Conservation (phyloP, 306 rosid genomes). For the Dryas drummondii region DNA sequence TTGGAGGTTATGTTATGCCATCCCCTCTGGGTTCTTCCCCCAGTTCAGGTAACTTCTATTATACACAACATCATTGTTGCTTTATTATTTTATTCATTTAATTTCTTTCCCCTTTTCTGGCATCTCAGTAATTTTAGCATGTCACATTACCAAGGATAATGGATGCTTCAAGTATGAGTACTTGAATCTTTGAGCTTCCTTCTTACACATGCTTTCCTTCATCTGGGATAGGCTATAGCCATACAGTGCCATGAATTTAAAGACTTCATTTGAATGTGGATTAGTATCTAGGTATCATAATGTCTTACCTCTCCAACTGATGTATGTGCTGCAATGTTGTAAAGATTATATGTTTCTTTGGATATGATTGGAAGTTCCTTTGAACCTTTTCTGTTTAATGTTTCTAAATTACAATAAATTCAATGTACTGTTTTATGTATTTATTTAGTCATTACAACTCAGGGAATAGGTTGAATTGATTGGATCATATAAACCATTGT, state of each 20-base stretch:
- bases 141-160: neutral
- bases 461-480: neutral
- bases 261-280: conserved; percentile 3
- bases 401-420: neutral
- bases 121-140: neutral
- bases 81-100: conserved; percentile 5
- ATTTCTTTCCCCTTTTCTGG: conserved; percentile 1
- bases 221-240: neutral
- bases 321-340: neutral
- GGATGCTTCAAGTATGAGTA: neutral
- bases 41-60: conserved; percentile 54
- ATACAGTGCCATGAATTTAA: neutral
- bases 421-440: neutral
- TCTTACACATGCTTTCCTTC: neutral
- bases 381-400: neutral
- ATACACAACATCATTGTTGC: neutral
- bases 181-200: neutral
- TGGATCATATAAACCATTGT: neutral
- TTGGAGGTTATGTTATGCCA: conserved; percentile 64
- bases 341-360: neutral
- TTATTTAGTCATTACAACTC: neutral
- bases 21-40: conserved; percentile 50
- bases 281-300: neutral
- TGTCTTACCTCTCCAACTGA: neutral
- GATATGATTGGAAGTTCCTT: neutral